phyloP scores from a whole-genome alignment of 257 asterid genomes.

The Solanum neorickii region DNA sequence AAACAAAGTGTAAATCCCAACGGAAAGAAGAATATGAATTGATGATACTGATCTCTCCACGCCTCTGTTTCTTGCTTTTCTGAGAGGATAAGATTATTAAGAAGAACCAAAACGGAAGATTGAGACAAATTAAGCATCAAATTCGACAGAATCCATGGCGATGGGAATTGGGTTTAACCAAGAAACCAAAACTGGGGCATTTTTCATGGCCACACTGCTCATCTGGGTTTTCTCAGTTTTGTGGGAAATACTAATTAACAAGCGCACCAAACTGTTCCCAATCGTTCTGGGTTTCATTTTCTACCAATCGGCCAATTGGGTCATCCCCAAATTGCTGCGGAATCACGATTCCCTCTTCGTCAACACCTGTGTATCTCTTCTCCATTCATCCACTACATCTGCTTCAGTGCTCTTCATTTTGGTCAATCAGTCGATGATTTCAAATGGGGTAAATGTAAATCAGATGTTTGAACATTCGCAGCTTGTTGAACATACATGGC shows the following conservation, averaged over 20 bases:
- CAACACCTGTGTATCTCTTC: conserved; percentile 82
- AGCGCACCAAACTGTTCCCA: conserved; percentile 46
- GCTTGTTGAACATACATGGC: conserved; percentile 69
- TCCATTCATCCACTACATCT: conserved; percentile 74
- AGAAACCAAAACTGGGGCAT: conserved; percentile 4
- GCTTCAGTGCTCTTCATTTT: conserved; percentile 47
- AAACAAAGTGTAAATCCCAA: neutral
- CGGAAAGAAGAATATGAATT: neutral
- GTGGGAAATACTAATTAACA: conserved; percentile 60
- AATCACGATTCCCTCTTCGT: conserved; percentile 71
- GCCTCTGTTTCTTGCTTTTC: neutral
- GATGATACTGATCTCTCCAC: neutral
- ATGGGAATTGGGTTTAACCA: neutral
- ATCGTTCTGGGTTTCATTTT: conserved; percentile 50
- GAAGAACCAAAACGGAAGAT: neutral
- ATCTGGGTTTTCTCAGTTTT: conserved; percentile 73
- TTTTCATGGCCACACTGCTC: conserved; percentile 67
- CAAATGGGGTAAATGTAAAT: conserved; percentile 16
- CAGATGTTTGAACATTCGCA: conserved; percentile 68
- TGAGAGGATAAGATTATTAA: neutral
- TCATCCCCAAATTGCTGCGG: conserved; percentile 29
- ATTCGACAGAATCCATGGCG: conserved; percentile 12
- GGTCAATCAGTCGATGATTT: conserved; percentile 31
- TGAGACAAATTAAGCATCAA: neutral
- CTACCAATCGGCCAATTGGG: conserved; percentile 66